These are phyloP conservation scores for Pistacia vera DNA, from an alignment of 345 rosid species.

Conservation along the genomic window DNA sequence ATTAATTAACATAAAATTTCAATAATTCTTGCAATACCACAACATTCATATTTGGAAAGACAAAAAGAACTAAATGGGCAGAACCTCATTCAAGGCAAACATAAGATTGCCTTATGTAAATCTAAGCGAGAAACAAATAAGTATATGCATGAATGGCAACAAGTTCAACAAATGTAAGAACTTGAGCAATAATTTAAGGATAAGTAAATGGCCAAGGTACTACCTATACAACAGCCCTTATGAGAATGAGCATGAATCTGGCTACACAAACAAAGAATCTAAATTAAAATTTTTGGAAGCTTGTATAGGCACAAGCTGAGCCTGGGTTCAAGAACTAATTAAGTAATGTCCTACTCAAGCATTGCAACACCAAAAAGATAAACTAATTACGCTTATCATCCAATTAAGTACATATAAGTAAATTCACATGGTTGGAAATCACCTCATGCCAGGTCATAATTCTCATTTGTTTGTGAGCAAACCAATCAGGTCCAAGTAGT, in stretches of 20 bases:
- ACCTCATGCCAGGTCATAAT: no score
- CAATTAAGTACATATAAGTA: background rate
- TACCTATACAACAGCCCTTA: background rate
- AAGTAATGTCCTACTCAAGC: slow-evolving; percentile 80
- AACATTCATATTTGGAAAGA: background rate
- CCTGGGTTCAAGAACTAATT: slow-evolving; percentile 81
- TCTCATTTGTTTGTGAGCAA: no score
- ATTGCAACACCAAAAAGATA: slow-evolving; percentile 7
- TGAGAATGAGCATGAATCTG: background rate
- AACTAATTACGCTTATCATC: no score
- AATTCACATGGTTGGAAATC: no score
- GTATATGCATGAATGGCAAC: background rate
- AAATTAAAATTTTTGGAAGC: slow-evolving; percentile 48
- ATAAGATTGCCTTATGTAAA: background rate
- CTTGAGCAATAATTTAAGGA: background rate
- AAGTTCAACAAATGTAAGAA: background rate
- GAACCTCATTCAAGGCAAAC: slow-evolving; percentile 9
- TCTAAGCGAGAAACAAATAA: background rate
- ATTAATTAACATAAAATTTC: background rate
- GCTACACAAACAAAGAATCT: background rate
- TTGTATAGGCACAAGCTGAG: slow-evolving; percentile 85
- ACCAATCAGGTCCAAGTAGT: no score
- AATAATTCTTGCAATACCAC: background rate
- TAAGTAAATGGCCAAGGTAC: background rate
- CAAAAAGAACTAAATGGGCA: background rate